Base-by-base conservation (phyloP, 345 rosid species). In the Eutrema japonicum region DNA sequence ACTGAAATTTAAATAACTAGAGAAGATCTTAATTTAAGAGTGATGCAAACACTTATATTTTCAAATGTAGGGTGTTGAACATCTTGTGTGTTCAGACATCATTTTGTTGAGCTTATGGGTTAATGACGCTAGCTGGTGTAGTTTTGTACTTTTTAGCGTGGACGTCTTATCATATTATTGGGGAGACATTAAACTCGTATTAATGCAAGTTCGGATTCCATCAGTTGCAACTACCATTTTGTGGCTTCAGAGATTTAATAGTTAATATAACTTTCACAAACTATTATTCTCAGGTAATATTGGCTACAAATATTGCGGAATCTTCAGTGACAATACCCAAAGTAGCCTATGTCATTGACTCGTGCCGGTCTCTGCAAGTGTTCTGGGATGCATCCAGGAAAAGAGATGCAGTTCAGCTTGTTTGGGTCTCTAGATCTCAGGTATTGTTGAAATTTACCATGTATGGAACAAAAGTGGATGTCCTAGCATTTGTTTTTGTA, bases 231-330 rank as follows among this genome's bases (percentile, higher is more conserved):
- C 27, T 29, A 71, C 36, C 68, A 59, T 50, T 50, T 48, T 38
- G 8, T 60, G 68, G 41, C 46, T 11, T 62, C 46, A 42, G 2
- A 41, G 68, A 72, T 72, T 26, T 47, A 57, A 48, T 55, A 55
- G 18, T 35, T 64, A n/a, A 40, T 4, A 16, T n/a, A 61, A 47
- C 32, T 14, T 56, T 38, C 32, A 42, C 14, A 65, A 62, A 54
- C 13, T 36, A 18, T 40, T 37, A 27, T 50, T 76, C 5, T 51
- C 83, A 89, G 98, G 95, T 93, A 36, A 93, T 91, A 76, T 72
- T 91, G 80, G 98, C 97, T 51, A 91, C 98, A 72, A 93, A 93
- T 79, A 89, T 93, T 77, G 98, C 98, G 5, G 98, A 91, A 79
- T 93, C 98, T 58, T 93, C 97, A 43, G 96, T 93, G 64, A 93